Conservation (phyloP, 2,329 filamentous ascomycete species). For the Xylogone sp. region DNA sequence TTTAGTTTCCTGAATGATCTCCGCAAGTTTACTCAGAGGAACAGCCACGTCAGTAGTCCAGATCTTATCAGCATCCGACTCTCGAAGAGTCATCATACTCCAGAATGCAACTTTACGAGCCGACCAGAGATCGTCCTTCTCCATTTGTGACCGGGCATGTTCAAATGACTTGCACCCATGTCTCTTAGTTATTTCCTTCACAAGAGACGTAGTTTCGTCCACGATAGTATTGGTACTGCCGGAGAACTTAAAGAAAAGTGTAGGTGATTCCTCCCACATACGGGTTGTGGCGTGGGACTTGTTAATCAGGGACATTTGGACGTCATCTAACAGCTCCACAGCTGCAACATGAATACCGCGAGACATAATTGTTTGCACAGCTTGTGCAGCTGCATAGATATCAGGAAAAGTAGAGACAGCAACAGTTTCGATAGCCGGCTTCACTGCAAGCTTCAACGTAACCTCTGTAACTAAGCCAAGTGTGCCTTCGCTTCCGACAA, state of each 20-base stretch:
- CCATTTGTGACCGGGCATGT: constrained; percentile 64
- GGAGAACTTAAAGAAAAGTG: constrained; percentile 74
- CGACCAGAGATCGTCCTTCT: constrained; percentile 73
- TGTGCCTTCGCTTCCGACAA: constrained; percentile 85
- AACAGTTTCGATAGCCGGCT: constrained; percentile 72
- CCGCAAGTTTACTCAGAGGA: constrained; percentile 65
- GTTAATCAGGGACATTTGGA: constrained; percentile 72
- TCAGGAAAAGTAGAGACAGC: constrained; percentile 49
- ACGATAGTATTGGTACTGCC: too few relatives aligned
- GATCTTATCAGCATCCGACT: constrained; percentile 60
- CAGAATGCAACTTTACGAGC: constrained; percentile 78
- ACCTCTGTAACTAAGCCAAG: constrained; percentile 86
- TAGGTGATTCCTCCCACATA: constrained; percentile 65
- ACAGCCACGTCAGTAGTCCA: constrained; percentile 84
- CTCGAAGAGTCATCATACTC: constrained; percentile 63
- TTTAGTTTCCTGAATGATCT: constrained; percentile 73
- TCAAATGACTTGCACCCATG: constrained; percentile 65
- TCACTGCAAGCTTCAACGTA: constrained; percentile 75
- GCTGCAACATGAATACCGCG: constrained; percentile 78
- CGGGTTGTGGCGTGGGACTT: constrained; percentile 60
- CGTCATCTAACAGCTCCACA: constrained; percentile 83
- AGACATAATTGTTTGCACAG: constrained; percentile 50
- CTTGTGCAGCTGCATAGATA: constrained; percentile 64
- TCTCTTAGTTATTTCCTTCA: constrained; percentile 55
- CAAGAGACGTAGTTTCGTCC: constrained; percentile 35